Evolutionary conservation across 805 yeast genomes (phyloP).

Genomic region (Candida silvatica): DNA sequence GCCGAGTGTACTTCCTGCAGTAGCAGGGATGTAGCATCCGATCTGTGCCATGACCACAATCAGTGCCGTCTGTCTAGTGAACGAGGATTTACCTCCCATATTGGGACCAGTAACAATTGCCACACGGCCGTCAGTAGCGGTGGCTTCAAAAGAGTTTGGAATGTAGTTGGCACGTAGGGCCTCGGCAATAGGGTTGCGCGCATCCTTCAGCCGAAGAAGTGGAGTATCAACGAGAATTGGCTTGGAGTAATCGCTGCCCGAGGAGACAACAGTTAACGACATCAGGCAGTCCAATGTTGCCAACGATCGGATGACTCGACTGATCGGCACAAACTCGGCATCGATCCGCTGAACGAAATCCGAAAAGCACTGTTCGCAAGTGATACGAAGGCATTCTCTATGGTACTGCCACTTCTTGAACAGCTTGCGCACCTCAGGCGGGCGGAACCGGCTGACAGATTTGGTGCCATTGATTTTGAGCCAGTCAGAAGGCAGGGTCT

Average conservation of each 20-base stretch:
- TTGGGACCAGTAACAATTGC: constrained; percentile 77
- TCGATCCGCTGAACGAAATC: constrained; percentile 33
- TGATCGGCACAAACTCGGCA: constrained; percentile 27
- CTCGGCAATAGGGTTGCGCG: constrained; percentile 35
- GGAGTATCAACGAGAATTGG: constrained; percentile 45
- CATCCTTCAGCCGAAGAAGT: constrained; percentile 40
- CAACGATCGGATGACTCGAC: constrained; percentile 35
- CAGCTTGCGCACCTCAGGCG: constrained; percentile 47
- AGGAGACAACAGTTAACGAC: constrained; percentile 56
- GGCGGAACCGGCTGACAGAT: constrained; percentile 60
- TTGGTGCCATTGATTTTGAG: constrained; percentile 63
- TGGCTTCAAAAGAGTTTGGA: constrained; percentile 45
- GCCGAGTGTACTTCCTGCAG: constrained; percentile 38
- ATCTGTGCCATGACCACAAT: constrained; percentile 66
- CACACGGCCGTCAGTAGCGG: constrained; percentile 36
- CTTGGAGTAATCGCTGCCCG: constrained; percentile 34
- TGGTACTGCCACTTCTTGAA: constrained; percentile 51
- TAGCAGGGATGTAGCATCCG: constrained; percentile 75
- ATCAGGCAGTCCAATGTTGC: constrained; percentile 58
- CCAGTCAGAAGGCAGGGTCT: constrained; percentile 67
- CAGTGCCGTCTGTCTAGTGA: constrained; percentile 66
- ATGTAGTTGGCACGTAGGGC: constrained; percentile 35
- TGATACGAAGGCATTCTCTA: constrained; percentile 40
- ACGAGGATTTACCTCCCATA: constrained; percentile 83
- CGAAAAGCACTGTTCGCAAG: constrained; percentile 39